Evolutionary conservation across 108 stramenopile species (phyloP).

Genomic region (Cyclotella baltica): DNA sequence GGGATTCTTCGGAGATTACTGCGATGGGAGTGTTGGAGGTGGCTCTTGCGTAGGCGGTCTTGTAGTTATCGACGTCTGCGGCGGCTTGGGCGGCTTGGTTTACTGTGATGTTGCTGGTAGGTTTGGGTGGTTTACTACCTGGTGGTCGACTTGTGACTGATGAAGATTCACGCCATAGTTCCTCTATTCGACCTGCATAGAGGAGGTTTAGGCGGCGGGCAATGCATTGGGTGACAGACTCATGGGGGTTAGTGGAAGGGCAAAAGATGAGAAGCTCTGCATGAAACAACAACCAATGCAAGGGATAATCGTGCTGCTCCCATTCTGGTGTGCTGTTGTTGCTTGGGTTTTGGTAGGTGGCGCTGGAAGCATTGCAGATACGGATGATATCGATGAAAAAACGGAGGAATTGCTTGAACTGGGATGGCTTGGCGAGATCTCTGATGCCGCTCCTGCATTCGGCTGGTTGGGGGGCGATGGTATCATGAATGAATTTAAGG

Average conservation of each 20-base stretch:
- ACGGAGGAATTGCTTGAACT: not conserved
- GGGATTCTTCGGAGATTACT: not conserved
- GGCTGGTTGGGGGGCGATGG: not conserved
- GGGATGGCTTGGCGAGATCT: not conserved
- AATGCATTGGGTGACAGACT: not conserved
- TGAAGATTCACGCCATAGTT: not conserved
- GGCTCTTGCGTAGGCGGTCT: slow-evolving; percentile 20
- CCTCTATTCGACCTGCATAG: slow-evolving; percentile 2
- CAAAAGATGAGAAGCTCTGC: not conserved
- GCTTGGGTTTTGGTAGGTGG: not conserved
- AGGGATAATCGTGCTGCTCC: not conserved
- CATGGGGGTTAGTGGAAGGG: not conserved
- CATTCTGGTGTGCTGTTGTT: not conserved
- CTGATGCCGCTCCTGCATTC: not conserved
- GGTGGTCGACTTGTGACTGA: not conserved
- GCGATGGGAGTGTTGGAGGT: slow-evolving; percentile 19
- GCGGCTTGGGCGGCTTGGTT: slow-evolving; percentile 24
- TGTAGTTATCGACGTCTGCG: slow-evolving; percentile 38
- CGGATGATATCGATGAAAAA: not conserved
- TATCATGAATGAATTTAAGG: not conserved
- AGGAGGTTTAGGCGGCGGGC: not conserved
- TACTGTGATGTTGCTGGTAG: not conserved
- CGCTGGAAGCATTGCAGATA: not conserved
- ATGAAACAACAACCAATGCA: not conserved
- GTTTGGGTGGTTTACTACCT: not conserved